These are phyloP conservation scores for Candida pseudoviswanathii DNA, from an alignment of 1,139 yeast genomes.

Conservation along the genomic window DNA sequence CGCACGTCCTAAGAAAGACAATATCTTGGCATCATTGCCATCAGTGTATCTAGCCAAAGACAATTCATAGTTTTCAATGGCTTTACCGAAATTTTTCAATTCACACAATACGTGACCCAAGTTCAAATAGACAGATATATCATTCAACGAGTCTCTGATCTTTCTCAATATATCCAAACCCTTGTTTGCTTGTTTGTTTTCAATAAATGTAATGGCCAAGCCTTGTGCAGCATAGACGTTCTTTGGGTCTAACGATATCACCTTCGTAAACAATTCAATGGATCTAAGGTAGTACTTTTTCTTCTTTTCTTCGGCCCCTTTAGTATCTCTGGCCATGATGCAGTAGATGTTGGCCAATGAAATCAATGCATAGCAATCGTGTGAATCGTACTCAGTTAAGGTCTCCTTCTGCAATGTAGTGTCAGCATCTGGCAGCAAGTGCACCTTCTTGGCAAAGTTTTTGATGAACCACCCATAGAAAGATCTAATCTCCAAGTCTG, in stretches of 20 bases:
- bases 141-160: slow-evolving; percentile 86
- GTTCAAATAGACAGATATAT: slow-evolving; percentile 80
- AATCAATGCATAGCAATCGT: slow-evolving; percentile 85
- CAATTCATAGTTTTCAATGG: slow-evolving; percentile 85
- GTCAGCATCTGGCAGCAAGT: slow-evolving; percentile 62
- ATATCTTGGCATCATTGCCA: slow-evolving; percentile 63
- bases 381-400: slow-evolving; percentile 77
- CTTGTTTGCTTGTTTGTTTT: slow-evolving; percentile 71
- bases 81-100: slow-evolving; percentile 77
- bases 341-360: slow-evolving; percentile 90
- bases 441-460: slow-evolving; percentile 58
- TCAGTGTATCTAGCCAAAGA: slow-evolving; percentile 70
- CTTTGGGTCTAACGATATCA: slow-evolving; percentile 76
- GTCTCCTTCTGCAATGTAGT: slow-evolving; percentile 85
- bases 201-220: slow-evolving; percentile 89
- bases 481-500: slow-evolving; percentile 81
- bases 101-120: slow-evolving; percentile 88
- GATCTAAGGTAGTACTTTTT: slow-evolving; percentile 84
- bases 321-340: slow-evolving; percentile 76
- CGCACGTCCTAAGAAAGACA: slow-evolving; percentile 80
- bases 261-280: slow-evolving; percentile 87
- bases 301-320: slow-evolving; percentile 61
- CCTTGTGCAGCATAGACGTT: slow-evolving; percentile 99
- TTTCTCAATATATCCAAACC: slow-evolving; percentile 89
- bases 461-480: slow-evolving; percentile 89